Evolutionary conservation across 441 rosid species (phyloP).

Genomic region (Francoa sonchifolia): DNA sequence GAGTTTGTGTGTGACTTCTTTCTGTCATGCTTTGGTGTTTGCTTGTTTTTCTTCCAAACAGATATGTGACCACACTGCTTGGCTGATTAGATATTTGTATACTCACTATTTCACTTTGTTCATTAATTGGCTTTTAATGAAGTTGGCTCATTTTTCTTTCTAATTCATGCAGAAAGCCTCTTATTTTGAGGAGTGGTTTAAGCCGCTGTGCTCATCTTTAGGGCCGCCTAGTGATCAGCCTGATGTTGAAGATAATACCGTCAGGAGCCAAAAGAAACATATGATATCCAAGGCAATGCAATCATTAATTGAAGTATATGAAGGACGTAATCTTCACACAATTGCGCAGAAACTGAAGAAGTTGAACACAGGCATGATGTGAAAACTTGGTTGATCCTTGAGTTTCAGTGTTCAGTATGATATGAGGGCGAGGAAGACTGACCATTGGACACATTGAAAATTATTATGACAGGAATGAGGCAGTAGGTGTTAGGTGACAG

Average conservation of each 20-base stretch:
- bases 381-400: too few relatives aligned
- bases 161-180: conserved; percentile 45
- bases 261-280: conserved; percentile 53
- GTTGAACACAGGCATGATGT: conserved; percentile 16
- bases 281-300: conserved; percentile 50
- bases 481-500: too few relatives aligned
- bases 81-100: neutral
- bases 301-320: conserved; percentile 39
- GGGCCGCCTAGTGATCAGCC: conserved; percentile 20
- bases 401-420: too few relatives aligned
- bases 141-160: conserved; percentile 7
- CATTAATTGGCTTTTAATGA: neutral
- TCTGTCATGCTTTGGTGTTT: too few relatives aligned
- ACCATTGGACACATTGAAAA: too few relatives aligned
- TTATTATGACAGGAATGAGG: too few relatives aligned
- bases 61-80: too few relatives aligned
- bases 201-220: conserved; percentile 42
- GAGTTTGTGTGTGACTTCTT: too few relatives aligned
- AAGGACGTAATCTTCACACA: conserved; percentile 20
- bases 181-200: conserved; percentile 81
- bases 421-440: too few relatives aligned
- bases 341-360: conserved; percentile 34
- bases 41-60: too few relatives aligned
- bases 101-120: neutral
- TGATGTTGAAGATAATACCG: conserved; percentile 19